A percentile compares a stretch with the other conserved stretches of the same genome.
These are phyloP conservation scores for Maudiozyma barnettii DNA, from an alignment of 805 yeast genomes.

Conservation along the genomic window DNA sequence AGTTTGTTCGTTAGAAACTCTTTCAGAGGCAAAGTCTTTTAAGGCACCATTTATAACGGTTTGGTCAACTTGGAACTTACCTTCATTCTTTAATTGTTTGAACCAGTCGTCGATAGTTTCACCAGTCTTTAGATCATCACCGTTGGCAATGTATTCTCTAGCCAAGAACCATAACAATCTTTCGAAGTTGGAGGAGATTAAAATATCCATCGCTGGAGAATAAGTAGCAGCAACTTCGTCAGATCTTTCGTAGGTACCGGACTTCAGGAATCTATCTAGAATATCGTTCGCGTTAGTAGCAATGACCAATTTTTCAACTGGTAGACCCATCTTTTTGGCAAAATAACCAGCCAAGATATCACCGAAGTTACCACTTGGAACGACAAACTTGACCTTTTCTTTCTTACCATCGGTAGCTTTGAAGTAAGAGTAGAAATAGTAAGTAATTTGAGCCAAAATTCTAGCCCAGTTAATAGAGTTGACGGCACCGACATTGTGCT, in stretches of 20 bases:
- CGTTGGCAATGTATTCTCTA: conserved; percentile 50
- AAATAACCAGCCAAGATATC: conserved; percentile 95
- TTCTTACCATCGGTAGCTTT: conserved; percentile 37
- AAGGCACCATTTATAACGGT: conserved; percentile 58
- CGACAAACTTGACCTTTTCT: conserved; percentile 68
- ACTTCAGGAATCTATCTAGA: conserved; percentile 79
- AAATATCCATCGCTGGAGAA: conserved; percentile 98
- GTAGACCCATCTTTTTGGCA: conserved; percentile 93
- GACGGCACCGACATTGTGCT: conserved; percentile 93
- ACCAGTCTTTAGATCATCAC: conserved; percentile 67
- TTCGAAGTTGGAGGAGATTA: conserved; percentile 92
- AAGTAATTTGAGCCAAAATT: conserved; percentile 93
- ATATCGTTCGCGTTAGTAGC: conserved; percentile 96
- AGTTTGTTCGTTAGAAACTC: conserved; percentile 73
- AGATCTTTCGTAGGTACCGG: conserved; percentile 76
- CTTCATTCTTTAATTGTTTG: conserved; percentile 62
- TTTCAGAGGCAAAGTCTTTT: conserved; percentile 63
- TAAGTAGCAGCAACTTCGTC: conserved; percentile 74
- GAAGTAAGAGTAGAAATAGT: conserved; percentile 90
- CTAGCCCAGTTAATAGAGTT: conserved; percentile 99
- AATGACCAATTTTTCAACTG: conserved; percentile 74
- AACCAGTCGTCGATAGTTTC: conserved; percentile 64
- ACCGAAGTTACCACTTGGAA: conserved; percentile 97
- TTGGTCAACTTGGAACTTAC: conserved; percentile 63
- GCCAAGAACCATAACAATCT: conserved; percentile 92